Conservation (phyloP, 225 moss, liverwort and hornwort genomes). For the Polytrichum commune region DNA sequence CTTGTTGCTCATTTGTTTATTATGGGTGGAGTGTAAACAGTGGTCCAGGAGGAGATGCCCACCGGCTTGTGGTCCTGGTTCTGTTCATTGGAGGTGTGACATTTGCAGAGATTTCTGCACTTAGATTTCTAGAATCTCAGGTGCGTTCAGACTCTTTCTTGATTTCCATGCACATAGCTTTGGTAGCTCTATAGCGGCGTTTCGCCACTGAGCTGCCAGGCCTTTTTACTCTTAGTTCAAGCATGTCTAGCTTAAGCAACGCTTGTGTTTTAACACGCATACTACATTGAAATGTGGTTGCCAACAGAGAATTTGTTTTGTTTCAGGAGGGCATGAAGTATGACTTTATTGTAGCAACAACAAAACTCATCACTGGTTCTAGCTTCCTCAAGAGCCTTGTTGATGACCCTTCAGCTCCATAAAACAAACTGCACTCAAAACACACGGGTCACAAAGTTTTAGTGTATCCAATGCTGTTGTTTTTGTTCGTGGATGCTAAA, state of each 20-base stretch:
- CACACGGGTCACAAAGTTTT: too few species aligned
- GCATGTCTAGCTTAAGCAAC: conserved; percentile 1
- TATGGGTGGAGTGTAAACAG: conserved; percentile 13
- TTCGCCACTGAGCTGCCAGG: neutral
- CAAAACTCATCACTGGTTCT: conserved; percentile 82
- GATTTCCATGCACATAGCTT: conserved; percentile 2
- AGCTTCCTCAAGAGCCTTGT: conserved; percentile 77
- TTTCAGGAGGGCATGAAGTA: conserved; percentile 95
- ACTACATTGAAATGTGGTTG: neutral
- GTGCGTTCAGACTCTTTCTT: conserved; percentile 24
- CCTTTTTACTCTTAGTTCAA: neutral
- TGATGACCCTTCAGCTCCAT: conserved; percentile 60
- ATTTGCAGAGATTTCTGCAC: conserved; percentile 97
- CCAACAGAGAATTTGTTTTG: neutral
- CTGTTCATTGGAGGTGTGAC: conserved; percentile 98
- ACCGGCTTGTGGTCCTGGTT: conserved; percentile 79
- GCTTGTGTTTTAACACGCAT: neutral
- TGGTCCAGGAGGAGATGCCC: conserved; percentile 63
- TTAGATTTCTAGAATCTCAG: conserved; percentile 87
- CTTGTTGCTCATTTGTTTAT: neutral
- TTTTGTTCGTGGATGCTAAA: too few species aligned
- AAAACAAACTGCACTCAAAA: neutral
- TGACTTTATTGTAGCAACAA: conserved; percentile 87
- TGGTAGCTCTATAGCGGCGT: neutral
- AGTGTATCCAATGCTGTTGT: too few species aligned